Evolutionary conservation across 2,329 filamentous ascomycete genomes (phyloP), one percentile per base, ranked within the genome.

Genomic region (Ampelomyces quisqualis): DNA sequence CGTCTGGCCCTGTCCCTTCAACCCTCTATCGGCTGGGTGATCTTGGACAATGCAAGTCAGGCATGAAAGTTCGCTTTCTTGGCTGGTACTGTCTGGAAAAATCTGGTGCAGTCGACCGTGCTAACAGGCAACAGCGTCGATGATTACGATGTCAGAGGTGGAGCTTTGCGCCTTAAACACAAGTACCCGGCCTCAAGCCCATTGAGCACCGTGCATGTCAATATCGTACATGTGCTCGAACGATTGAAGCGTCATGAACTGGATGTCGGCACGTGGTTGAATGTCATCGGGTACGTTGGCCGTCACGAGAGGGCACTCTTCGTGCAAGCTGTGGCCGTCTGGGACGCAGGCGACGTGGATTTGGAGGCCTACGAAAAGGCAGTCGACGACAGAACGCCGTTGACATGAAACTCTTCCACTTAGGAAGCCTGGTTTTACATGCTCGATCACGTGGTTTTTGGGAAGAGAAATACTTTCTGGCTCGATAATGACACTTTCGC

Each of bases 31-130:
- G 74, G 27, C 57, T 76, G 21, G 64, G 63, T 8, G 70, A 76
- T 37, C 53, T 76, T n/a, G 70, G 71, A 1, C 62, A 73, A 41
- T 72, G 76, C 32, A 67, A 70, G 15, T 45, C 63, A 3, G 79
- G 79, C n/a, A 79, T 82, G n/a, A 97, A 97, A 71, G 85, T 96
- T 46, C 84, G 91, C 47, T 95, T 97, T 67, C 71, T 97, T 35
- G 90, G 89, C 68, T 96, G 90, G 91, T 95, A 77, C 72, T 82
- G 71, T 34, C 27, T 20, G 33, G 19, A 7, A 14, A 9, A 3
- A 18, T 11, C n/a, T 30, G 35, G 8, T 19, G 10, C 24, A 32
- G 13, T 37, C 38, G n/a, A n/a, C 41, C 26, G 22, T 28, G 45
- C 53, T 47, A 38, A 58, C 39, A 19, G 42, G 23, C 22, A 6